Conservation (phyloP, 2,329 filamentous ascomycete genomes). For the Exutisphaerella laricina region DNA sequence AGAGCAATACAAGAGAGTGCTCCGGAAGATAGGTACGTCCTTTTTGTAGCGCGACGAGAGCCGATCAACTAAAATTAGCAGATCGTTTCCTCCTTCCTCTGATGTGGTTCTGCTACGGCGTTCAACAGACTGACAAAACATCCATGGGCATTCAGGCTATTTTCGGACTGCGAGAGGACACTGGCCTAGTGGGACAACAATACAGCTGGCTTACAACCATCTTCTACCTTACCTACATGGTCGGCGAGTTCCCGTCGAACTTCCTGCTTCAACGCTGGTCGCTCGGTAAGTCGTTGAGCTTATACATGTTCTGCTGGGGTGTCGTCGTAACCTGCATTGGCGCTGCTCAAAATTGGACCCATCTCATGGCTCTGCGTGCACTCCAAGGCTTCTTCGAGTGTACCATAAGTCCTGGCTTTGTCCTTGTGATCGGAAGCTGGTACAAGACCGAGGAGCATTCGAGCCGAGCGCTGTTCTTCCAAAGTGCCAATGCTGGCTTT, state of each 20-base stretch:
- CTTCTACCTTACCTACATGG: constrained; percentile 41
- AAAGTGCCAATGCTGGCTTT: constrained; percentile 35
- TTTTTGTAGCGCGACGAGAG: no score
- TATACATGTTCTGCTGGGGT: constrained; percentile 34
- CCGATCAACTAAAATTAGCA: no score
- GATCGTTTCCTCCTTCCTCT: constrained; percentile 43
- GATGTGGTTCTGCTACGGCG: constrained; percentile 47
- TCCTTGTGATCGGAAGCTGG: constrained; percentile 34
- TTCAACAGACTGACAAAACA: constrained; percentile 48
- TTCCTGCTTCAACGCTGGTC: constrained; percentile 34
- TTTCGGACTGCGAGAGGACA: constrained; percentile 48
- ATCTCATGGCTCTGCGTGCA: constrained; percentile 34
- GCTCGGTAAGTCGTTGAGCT: constrained; percentile 33
- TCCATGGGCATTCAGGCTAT: constrained; percentile 37
- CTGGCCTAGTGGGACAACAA: constrained; percentile 34
- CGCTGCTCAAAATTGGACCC: constrained; percentile 31
- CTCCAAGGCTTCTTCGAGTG: constrained; percentile 38
- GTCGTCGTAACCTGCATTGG: constrained; percentile 28
- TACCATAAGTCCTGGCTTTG: constrained; percentile 35
- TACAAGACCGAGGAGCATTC: constrained; percentile 35
- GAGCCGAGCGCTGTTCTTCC: constrained; percentile 34
- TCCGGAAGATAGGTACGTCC: constrained; percentile 35
- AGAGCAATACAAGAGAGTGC: constrained; percentile 25
- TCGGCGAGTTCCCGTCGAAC: constrained; percentile 35
- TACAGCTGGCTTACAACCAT: constrained; percentile 40